phyloP scores from a whole-genome alignment of 805 yeast genomes.

The Blastobotrys terrestris region DNA sequence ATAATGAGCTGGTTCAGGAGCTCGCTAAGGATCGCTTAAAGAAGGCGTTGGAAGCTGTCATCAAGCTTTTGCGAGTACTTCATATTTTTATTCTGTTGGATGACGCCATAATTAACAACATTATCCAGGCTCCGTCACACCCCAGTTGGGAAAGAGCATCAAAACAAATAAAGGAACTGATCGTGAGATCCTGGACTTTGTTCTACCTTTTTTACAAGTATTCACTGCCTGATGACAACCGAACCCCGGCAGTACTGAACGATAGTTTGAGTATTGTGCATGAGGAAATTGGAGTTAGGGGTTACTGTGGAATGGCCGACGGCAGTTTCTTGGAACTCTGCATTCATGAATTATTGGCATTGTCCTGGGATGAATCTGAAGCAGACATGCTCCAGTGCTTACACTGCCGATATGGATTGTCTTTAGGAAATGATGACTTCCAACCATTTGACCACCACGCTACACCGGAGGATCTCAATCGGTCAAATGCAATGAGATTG shows the following conservation, averaged over 20 bases:
- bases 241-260: slow-evolving; percentile 23
- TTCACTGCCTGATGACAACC: slow-evolving; percentile 20
- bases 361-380: slow-evolving; percentile 47
- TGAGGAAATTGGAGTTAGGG: slow-evolving; percentile 61
- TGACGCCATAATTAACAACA: slow-evolving; percentile 29
- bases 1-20: slow-evolving; percentile 16
- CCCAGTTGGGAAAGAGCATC: slow-evolving; percentile 29
- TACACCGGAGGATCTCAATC: slow-evolving; percentile 34
- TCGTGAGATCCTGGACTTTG: slow-evolving; percentile 31
- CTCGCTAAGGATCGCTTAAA: slow-evolving; percentile 10
- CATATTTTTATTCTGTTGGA: slow-evolving; percentile 32
- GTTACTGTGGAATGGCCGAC: slow-evolving; percentile 59
- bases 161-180: slow-evolving; percentile 26
- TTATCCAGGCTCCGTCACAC: slow-evolving; percentile 26
- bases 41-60: slow-evolving; percentile 14
- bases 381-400: slow-evolving; percentile 70
- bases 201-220: slow-evolving; percentile 35
- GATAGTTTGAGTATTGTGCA: slow-evolving; percentile 60
- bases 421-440: slow-evolving; percentile 51
- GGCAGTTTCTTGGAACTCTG: slow-evolving; percentile 59
- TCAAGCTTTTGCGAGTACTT: slow-evolving; percentile 29
- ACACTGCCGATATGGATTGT: slow-evolving; percentile 70
- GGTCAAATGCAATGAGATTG: slow-evolving; percentile 35
- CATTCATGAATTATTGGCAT: slow-evolving; percentile 45
- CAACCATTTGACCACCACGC: slow-evolving; percentile 64